Evolutionary conservation across 257 asterid species (phyloP).

Genomic region (Solanum pimpinellifolium): DNA sequence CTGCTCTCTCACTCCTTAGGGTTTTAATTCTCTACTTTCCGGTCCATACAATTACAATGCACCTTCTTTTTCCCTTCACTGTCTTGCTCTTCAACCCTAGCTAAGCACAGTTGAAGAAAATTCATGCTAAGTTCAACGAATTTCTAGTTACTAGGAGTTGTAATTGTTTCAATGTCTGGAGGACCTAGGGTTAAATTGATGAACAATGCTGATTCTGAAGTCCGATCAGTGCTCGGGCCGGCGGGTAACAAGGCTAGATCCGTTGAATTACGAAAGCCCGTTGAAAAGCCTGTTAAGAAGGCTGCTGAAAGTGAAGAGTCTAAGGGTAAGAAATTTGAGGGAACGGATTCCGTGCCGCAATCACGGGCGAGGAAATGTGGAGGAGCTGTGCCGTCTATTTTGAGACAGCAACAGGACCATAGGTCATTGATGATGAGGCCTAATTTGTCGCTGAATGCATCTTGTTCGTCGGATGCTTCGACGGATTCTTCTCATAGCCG

Average conservation of each 20-base stretch:
- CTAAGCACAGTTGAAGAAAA: not conserved
- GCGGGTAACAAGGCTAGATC: conserved; percentile 71
- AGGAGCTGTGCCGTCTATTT: conserved; percentile 25
- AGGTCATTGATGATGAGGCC: conserved; percentile 9
- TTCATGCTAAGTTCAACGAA: not conserved
- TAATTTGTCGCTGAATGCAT: conserved; percentile 58
- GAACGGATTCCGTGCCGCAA: conserved; percentile 14
- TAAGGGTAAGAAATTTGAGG: conserved; percentile 26
- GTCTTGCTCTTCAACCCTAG: not conserved
- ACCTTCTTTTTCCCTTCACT: not conserved
- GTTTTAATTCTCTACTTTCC: not conserved
- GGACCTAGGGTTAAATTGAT: conserved; percentile 50
- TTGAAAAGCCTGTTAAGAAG: conserved; percentile 25
- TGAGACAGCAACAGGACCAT: conserved; percentile 46
- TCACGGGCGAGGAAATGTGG: conserved; percentile 29
- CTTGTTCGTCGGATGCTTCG: conserved; percentile 93
- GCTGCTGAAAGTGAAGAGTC: conserved; percentile 20
- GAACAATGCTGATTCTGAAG: conserved; percentile 42
- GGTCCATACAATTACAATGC: not conserved
- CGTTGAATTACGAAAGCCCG: conserved; percentile 45
- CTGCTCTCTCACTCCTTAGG: not conserved
- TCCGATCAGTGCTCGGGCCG: conserved; percentile 69
- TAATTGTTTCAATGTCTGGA: conserved; percentile 47
- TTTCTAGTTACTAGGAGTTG: not conserved
- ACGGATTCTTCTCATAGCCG: conserved; percentile 83